Evolutionary conservation across 176 grass and related monocot genomes (phyloP).

Genomic region (Carex littledalei): DNA sequence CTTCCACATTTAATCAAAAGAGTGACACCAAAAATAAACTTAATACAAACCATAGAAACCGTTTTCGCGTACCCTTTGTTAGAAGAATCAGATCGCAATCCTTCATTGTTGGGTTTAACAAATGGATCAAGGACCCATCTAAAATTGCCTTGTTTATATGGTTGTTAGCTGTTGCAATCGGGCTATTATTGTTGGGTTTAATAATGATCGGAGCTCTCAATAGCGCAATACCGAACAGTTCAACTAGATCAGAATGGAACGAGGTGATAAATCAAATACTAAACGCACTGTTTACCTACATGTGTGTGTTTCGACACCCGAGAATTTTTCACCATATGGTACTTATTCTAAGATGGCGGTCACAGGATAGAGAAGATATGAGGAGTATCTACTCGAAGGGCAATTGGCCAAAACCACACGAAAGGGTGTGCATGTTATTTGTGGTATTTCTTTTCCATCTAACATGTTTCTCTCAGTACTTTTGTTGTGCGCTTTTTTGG

Average conservation of each 20-base stretch:
- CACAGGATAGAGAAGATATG: conserved; percentile 34
- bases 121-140: conserved; percentile 65
- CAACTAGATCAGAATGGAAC: conserved; percentile 60
- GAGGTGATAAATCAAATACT: conserved; percentile 88
- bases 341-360: conserved; percentile 60
- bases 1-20: not conserved
- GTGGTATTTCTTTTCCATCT: conserved; percentile 60
- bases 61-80: conserved; percentile 70
- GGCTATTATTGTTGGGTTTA: conserved; percentile 48
- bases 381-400: conserved; percentile 66
- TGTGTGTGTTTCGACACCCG: conserved; percentile 93
- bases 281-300: conserved; percentile 93
- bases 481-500: conserved; percentile 83
- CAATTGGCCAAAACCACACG: conserved; percentile 34
- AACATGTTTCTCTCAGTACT: conserved; percentile 74
- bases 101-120: conserved; percentile 40
- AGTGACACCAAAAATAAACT: conserved; percentile 8
- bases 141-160: conserved; percentile 75
- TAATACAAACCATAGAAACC: conserved; percentile 1
- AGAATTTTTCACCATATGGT: conserved; percentile 75
- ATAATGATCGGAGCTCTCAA: conserved; percentile 68
- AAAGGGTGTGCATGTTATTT: conserved; percentile 48
- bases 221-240: conserved; percentile 45
- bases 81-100: conserved; percentile 53
- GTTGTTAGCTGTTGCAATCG: conserved; percentile 46